These are phyloP conservation scores for Pichia sp. DNA, from an alignment of 1,139 yeast species.

Conservation along the genomic window DNA sequence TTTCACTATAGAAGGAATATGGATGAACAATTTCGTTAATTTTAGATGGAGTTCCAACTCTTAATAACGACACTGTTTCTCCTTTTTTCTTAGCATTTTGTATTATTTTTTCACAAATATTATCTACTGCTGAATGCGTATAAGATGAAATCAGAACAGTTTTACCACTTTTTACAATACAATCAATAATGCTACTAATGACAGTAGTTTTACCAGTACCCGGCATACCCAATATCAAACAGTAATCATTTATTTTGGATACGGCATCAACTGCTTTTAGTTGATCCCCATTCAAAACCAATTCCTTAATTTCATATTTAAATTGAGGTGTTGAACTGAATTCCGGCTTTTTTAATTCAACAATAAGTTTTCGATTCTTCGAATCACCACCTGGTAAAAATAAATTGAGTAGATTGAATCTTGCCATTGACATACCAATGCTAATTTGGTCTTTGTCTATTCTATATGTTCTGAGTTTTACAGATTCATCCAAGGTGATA, in stretches of 20 bases:
- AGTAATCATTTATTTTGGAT: conserved; percentile 62
- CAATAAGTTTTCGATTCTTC: conserved; percentile 50
- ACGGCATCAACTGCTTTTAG: conserved; percentile 58
- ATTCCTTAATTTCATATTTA: conserved; percentile 16
- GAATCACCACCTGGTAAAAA: conserved; percentile 48
- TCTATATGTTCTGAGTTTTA: conserved; percentile 37
- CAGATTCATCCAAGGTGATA: neutral
- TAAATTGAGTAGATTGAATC: conserved; percentile 67
- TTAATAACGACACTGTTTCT: conserved; percentile 40
- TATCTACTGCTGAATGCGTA: conserved; percentile 95
- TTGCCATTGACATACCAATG: conserved; percentile 68
- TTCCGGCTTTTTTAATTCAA: conserved; percentile 48
- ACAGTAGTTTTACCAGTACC: conserved; percentile 98
- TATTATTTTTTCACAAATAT: conserved; percentile 67
- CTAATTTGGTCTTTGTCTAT: conserved; percentile 78
- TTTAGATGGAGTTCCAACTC: conserved; percentile 52
- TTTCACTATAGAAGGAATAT: conserved; percentile 42
- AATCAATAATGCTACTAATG: conserved; percentile 65
- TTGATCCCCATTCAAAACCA: conserved; percentile 62
- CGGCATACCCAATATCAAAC: conserved; percentile 91
- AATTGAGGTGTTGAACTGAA: conserved; percentile 31
- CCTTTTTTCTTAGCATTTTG: conserved; percentile 36
- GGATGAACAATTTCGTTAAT: conserved; percentile 59
- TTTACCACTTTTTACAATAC: conserved; percentile 54
- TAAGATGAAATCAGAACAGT: conserved; percentile 76